Evolutionary conservation across 495 filamentous ascomycete species (phyloP).

Genomic region (Lasiosphaeriaceae sp.): DNA sequence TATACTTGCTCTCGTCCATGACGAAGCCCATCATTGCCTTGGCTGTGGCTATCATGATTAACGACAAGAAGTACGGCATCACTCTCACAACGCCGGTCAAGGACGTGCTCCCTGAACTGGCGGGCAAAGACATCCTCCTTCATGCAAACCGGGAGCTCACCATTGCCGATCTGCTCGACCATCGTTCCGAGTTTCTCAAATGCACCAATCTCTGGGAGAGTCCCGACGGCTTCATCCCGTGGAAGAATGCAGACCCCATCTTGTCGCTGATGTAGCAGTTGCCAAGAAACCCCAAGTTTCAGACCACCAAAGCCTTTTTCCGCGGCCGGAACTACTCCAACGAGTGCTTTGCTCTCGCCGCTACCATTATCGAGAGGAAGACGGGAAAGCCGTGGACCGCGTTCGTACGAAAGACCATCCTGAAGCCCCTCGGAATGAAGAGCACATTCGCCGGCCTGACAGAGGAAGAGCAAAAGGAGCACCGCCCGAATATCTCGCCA

Average conservation of each 20-base stretch:
- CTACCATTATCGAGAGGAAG: conserved; percentile 9
- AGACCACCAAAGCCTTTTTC: background rate
- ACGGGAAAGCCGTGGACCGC: background rate
- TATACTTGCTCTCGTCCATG: conserved; percentile 36
- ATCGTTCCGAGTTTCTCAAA: conserved; percentile 12
- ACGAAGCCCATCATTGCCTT: conserved; percentile 35
- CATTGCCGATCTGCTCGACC: conserved; percentile 17
- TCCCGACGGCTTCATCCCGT: conserved; percentile 12
- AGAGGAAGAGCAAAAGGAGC: background rate
- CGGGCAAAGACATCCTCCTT: background rate
- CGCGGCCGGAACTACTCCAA: conserved; percentile 19
- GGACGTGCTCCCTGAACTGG: conserved; percentile 8
- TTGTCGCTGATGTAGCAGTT: conserved; percentile 3
- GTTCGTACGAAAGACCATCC: conserved; percentile 5
- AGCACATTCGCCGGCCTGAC: conserved; percentile 7
- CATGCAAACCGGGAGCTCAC: conserved; percentile 4
- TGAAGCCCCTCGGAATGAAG: conserved; percentile 11
- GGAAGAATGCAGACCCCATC: conserved; percentile 2
- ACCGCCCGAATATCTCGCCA: background rate
- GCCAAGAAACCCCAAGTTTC: conserved; percentile 6
- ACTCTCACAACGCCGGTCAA: conserved; percentile 4
- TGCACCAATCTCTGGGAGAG: conserved; percentile 21
- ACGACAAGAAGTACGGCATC: conserved; percentile 25
- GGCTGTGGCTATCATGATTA: conserved; percentile 32
- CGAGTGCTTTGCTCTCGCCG: conserved; percentile 14